Base-by-base conservation (phyloP, 2,329 filamentous ascomycete genomes). In the Escovopsis sp. region DNA sequence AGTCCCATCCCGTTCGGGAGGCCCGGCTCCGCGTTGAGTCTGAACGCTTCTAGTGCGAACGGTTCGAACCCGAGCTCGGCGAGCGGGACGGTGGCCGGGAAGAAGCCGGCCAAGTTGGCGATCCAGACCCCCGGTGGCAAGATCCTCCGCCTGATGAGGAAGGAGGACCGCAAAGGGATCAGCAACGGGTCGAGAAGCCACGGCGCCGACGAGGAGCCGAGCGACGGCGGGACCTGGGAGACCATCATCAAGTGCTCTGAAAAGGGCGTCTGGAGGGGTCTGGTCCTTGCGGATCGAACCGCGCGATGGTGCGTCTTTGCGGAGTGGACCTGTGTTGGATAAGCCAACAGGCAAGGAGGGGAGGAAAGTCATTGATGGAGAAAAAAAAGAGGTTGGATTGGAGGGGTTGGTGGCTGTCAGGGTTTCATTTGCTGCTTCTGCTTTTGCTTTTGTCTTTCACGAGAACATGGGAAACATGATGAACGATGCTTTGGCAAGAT, bases 111-210 rank as follows among this genome's bases (percentile, higher is more conserved):
- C 5, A 98, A 98, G 57, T 60, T 98, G 36, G 90, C 90, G 1
- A 88, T 98, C 37, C 90, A 98, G 58, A 85, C 82, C 5, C 90
- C 90, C 0, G 82, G 79, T 21, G 90, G 92, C 41, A 96, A 96
- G 62, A 96, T 98, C 46, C 71, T 96, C 39, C 69, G 90, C 35
- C 65, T 92, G 50, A 85, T 85, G 65, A 68, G 82, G 46, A 88
- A 88, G 62, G 82, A 76, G 47, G 79, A 85, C 43, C 66, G 70
- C 48, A 70, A 66, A 50, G 66, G 21, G 7, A 61, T 65, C 41
- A 66, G 62, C 32, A 61, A 63, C 17, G 64, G 61, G 31, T 56
- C 54, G 34, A 60, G 60, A 36, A 57, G 54, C 23, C 47, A 47
- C 31, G 54, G 45, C 17, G 55, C 52, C 3, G 65, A 67, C 3